These are phyloP conservation scores for Eimeria falciformis DNA, from an alignment of 169 alveolate genomes.

Conservation along the genomic window DNA sequence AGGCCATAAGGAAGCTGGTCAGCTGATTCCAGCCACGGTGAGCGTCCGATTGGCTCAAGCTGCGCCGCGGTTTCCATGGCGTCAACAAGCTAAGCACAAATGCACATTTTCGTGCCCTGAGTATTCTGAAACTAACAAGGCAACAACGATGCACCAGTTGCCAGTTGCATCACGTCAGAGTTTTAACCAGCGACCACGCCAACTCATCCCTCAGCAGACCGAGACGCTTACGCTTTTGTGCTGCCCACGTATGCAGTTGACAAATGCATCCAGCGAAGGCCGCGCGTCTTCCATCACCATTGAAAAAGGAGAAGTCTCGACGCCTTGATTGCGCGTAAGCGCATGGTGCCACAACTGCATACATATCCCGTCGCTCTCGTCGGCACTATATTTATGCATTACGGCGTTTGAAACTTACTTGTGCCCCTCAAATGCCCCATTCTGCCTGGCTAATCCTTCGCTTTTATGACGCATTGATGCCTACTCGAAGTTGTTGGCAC, in stretches of 20 bases:
- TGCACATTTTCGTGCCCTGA: no score
- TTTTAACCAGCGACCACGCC: no score
- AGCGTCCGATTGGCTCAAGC: background rate
- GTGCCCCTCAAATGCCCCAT: no score
- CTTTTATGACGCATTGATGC: no score
- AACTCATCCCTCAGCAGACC: background rate
- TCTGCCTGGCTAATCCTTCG: no score
- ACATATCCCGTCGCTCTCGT: no score
- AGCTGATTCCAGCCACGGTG: background rate
- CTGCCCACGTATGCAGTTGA: slow-evolving; percentile 13
- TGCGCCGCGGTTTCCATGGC: slow-evolving; percentile 13
- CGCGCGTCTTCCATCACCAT: background rate
- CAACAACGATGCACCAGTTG: no score
- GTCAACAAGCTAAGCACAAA: slow-evolving; percentile 23
- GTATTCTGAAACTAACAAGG: no score
- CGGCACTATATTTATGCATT: no score
- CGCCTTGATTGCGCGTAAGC: background rate
- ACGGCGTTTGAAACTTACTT: no score
- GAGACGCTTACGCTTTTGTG: background rate
- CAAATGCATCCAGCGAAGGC: slow-evolving; percentile 25
- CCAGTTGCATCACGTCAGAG: no score
- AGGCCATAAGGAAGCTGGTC: background rate
- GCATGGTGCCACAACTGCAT: slow-evolving; percentile 46
- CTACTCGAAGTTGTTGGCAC: slow-evolving; percentile 4
- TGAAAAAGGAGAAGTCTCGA: background rate